Evolutionary conservation across 2,329 filamentous ascomycete genomes (phyloP), one percentile per base, ranked within the genome.

Genomic region (Trichoderma arundinaceum): DNA sequence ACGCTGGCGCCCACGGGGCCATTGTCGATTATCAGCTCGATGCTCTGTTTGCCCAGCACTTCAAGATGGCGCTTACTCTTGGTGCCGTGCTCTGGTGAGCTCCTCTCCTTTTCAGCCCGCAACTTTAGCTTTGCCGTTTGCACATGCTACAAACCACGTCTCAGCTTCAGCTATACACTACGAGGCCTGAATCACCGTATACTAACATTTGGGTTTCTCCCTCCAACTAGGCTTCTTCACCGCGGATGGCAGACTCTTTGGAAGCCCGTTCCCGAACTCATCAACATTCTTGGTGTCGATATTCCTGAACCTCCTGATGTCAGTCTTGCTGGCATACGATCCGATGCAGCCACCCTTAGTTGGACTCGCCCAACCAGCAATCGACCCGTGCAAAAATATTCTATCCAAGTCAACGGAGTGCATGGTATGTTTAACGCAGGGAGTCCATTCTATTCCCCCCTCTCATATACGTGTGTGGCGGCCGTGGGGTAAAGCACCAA

Each of bases 341-440:
- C 92, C 33, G 92, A 96, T 76, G 92, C 93, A 65, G 91, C 96
- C 38, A 91, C 94, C 35, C 84, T 99, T 49, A 93, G 94, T 77
- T 99, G 95, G 95, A 92, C 93, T 68, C 86, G 89, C 67, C 90
- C 92, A 0, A 86, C 83, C 2, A 77, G 80, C 49, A 86, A 85
- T 68, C 84, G 86, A 44, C 85, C 91, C 2, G 91, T 96, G 62
- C 86, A 92, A 61, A 96, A 94, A 79, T 95, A 96, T 75, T 85
- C 94, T 52, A 92, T 99, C 60, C 92, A 96, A 76, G 89, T 99
- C 69, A 98, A 99, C 77, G 94, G 94, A 48, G 89, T 94, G 49
- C 92, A 92, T 80, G 92, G 92, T 95, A 78, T 77, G 88, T 49
- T 49, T 2, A 7, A 43, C n/a, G 39, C 46, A 43, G 9, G 28